Evolutionary conservation across 768 basidiomycete genomes (phyloP).

Genomic region (Mycena metata): DNA sequence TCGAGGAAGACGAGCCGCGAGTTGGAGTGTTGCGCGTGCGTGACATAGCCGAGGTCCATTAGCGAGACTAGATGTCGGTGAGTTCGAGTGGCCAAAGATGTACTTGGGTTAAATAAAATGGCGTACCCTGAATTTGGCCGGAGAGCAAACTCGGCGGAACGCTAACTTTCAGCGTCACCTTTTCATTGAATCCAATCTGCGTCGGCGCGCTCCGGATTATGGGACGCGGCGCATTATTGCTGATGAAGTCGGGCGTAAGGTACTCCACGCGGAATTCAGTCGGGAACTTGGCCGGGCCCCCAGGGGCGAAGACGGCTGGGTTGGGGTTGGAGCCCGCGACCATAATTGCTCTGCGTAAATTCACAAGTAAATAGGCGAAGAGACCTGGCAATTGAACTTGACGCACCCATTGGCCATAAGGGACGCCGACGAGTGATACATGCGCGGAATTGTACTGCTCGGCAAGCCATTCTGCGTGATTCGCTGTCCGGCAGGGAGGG

Average conservation of each 20-base stretch:
- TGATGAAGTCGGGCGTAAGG: conserved; percentile 52
- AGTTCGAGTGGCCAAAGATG: background rate
- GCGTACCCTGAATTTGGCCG: conserved; percentile 37
- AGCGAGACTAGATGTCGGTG: conserved; percentile 44
- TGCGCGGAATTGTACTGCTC: conserved; percentile 60
- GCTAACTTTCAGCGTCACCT: conserved; percentile 50
- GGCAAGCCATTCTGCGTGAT: conserved; percentile 62
- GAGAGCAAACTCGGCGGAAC: conserved; percentile 44
- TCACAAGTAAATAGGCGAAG: background rate
- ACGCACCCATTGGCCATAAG: conserved; percentile 60
- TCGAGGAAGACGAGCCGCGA: conserved; percentile 53
- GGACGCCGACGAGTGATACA: conserved; percentile 73
- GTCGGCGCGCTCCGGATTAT: conserved; percentile 43
- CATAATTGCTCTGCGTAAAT: conserved; percentile 55
- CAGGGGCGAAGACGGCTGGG: conserved; percentile 51
- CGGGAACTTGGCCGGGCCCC: conserved; percentile 27
- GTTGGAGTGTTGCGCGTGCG: conserved; percentile 53
- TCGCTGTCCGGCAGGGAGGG: conserved; percentile 62
- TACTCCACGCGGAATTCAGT: conserved; percentile 49
- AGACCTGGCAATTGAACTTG: too few relatives aligned
- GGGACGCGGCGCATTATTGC: conserved; percentile 37
- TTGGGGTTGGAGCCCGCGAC: conserved; percentile 74
- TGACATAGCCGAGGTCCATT: conserved; percentile 53
- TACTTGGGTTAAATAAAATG: background rate
- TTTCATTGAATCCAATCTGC: conserved; percentile 48